Evolutionary conservation across 345 rosid genomes (phyloP), one percentile per base, ranked within the genome.

Genomic region (Garcia nutans): DNA sequence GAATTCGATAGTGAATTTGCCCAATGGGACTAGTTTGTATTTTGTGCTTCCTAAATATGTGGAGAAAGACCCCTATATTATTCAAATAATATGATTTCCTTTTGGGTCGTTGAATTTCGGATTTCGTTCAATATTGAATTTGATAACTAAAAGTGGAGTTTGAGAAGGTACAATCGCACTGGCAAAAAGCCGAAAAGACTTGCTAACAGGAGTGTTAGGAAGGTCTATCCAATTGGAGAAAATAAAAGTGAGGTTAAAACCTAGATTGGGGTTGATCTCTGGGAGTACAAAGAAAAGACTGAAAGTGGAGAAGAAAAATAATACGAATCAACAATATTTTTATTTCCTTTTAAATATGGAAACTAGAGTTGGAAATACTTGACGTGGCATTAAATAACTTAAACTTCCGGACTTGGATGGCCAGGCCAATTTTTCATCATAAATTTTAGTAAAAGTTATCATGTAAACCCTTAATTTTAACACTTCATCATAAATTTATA

Each of bases 1-100:
- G 73, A 96, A 84, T 78, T 82, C 93, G 86, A 85, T 88, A 0
- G 89, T 96, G 55, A 96, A 93, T 85, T 85, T 96, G 84, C 99
- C 99, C 19, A 93, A 96, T 74, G 99, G 99, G 55, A 96, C 98
- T 69, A 90, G 96, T 80, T 71, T 96, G 82, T 96, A 93, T 58
- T 82, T 87, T 28, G 89, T 89, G 61, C 92, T 95, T 56, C 86
- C 97, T 0, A 88, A 84, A 77, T 92, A 85, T 76, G 98, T 97
- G 1, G 98, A 96, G 88, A 97, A 96, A 84, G 83, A 33, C 37
- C 2, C 78, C 42, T n/a, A 83, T 52, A 68, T 74, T 86, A 82
- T 92, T 94, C 52, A 94, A 85, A 72, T 94, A 33, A 94, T 73
- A 75, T 92, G 97, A 74, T 94, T 92, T 1, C 75, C 89, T 71